Base-by-base conservation (phyloP, 495 filamentous ascomycete species). In the Astrothelium macrocarpum region DNA sequence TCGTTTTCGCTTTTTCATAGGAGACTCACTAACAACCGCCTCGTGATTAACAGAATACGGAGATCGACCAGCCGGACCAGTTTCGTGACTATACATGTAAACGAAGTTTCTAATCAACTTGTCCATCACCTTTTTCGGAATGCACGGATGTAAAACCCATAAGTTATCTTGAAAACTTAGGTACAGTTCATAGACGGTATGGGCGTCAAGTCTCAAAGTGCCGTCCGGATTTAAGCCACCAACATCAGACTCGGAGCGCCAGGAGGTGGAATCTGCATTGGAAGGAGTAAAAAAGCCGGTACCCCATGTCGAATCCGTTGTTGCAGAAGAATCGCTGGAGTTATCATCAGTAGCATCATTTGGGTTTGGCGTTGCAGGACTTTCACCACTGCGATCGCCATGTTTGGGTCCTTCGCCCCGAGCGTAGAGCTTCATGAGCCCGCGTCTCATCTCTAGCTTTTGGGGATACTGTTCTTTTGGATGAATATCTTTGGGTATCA, bases 91-190 rank as follows among this genome's bases (percentile, higher is more conserved):
- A 46, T 76, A 73, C 5, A 65, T 64, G 4, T 60, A 65, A 23
- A 68, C 66, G 66, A 90, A 89, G 2, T 66, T 67, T n/a, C 81
- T 75, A 12, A 85, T 73, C 70, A 81, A 80, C 28, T 72, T 68
- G 1, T 71, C 70, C 18, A 88, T 70, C 18, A 76, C 74, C 4
- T 69, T 68, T 58, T 80, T 77, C 66, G 87, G 78, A 42, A 98
- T 80, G 70, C 97, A 91, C 14, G 94, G 94, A 72, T 97, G 94
- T 72, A 98, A 83, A 61, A 85, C 89, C 68, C 96, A 88, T 43
- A 98, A 87, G 70, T 95, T 81, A 3, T 85, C 73, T 70, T 91
- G 76, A 72, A 90, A 98, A 72, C 85, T 89, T 18, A 81, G 68
- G 42, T 87, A 81, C 45, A 91, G 87, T 45, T 76, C 79, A 63